phyloP scores from a whole-genome alignment of 805 yeast species.

The Yarrowia osloensis region DNA sequence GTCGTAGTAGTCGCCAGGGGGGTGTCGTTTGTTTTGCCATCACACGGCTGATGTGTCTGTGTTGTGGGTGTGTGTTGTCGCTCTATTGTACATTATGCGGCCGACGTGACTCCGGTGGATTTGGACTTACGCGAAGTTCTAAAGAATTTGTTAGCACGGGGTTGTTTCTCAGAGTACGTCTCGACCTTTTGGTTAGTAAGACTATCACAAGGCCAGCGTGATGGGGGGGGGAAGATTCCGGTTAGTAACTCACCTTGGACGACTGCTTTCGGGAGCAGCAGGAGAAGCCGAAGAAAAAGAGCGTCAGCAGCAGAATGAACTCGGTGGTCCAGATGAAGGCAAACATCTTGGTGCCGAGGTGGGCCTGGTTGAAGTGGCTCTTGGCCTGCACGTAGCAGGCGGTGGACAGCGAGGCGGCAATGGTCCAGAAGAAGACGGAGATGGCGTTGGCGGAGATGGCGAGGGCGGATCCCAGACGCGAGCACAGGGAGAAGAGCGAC shows the following conservation, averaged over 20 bases:
- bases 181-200: constrained; percentile 8
- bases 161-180: constrained; percentile 12
- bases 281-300: constrained; percentile 40
- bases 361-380: constrained; percentile 55
- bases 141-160: constrained; percentile 27
- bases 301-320: constrained; percentile 40
- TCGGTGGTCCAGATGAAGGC: constrained; percentile 67
- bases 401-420: constrained; percentile 66
- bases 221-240: neutral
- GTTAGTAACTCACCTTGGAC: constrained; percentile 22
- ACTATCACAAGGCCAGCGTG: neutral
- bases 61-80: neutral
- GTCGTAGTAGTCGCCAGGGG: neutral
- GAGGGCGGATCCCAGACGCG: constrained; percentile 38
- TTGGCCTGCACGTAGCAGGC: constrained; percentile 71
- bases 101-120: neutral
- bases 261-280: constrained; percentile 32
- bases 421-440: constrained; percentile 41
- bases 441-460: constrained; percentile 37
- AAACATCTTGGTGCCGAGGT: constrained; percentile 44
- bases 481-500: constrained; percentile 37
- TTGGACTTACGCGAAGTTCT: constrained; percentile 29
- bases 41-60: neutral
- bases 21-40: neutral
- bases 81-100: constrained; percentile 27